Evolutionary conservation across 139 green algal genomes (phyloP).

Genomic region (Spirogloea muscicola): DNA sequence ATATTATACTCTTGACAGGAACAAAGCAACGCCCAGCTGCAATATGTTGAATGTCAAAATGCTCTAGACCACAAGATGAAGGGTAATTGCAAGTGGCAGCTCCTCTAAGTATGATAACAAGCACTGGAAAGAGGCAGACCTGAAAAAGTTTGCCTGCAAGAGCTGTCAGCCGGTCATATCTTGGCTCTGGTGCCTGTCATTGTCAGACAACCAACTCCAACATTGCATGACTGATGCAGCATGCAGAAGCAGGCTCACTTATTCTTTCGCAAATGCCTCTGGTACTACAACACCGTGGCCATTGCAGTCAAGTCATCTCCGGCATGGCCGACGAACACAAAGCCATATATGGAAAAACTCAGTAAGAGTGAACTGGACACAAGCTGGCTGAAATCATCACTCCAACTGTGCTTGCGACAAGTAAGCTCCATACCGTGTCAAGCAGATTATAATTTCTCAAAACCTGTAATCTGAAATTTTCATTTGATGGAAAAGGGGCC

Average conservation of each 20-base stretch:
- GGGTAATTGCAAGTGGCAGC: too few species aligned
- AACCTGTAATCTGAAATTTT: constrained; percentile 30
- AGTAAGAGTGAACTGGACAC: neutral
- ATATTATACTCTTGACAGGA: neutral
- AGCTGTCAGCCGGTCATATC: constrained; percentile 24
- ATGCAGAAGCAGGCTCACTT: neutral
- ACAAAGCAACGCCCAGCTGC: neutral
- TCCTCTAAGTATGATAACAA: neutral
- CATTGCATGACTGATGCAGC: neutral
- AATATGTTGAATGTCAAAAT: neutral
- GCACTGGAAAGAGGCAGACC: constrained; percentile 6
- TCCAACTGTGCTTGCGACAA: neutral
- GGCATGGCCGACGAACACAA: too few species aligned
- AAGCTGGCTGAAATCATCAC: neutral
- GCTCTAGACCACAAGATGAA: too few species aligned
- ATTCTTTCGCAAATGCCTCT: neutral
- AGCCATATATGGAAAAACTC: too few species aligned
- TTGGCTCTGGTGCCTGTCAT: constrained; percentile 20
- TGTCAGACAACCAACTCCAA: neutral
- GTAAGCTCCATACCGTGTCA: constrained; percentile 23
- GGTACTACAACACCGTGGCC: neutral
- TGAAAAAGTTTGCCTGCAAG: constrained; percentile 32
- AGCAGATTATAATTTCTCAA: constrained; percentile 19
- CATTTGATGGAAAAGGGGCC: constrained; percentile 18
- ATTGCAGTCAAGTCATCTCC: too few species aligned